A percentile compares a stretch with the other conserved stretches of the same genome.
Evolutionary conservation across 2,329 filamentous ascomycete genomes (phyloP).

Genomic region (Fusarium sp.): DNA sequence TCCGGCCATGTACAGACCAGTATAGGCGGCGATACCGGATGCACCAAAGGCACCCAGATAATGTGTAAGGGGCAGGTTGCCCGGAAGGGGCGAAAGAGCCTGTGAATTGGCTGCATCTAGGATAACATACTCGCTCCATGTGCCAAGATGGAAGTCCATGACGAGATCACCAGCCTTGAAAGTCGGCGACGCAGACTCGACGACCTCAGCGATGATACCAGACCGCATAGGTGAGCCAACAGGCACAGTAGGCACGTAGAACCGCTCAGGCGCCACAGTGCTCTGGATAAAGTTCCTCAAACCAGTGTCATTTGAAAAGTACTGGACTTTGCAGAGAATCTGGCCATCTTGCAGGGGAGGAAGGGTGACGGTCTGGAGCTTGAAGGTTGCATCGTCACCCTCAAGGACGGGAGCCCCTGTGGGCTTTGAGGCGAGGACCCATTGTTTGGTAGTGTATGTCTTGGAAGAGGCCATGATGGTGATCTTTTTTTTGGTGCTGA

Average conservation of each 20-base stretch:
- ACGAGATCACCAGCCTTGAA: conserved; percentile 45
- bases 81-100: conserved; percentile 40
- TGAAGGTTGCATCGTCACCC: conserved; percentile 44
- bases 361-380: conserved; percentile 40
- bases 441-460: conserved; percentile 47
- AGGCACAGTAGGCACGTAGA: conserved; percentile 46
- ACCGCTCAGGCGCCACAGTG: conserved; percentile 43
- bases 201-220: conserved; percentile 45
- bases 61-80: conserved; percentile 39
- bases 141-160: conserved; percentile 46
- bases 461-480: conserved; percentile 36
- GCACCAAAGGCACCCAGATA: conserved; percentile 47
- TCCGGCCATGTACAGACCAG: conserved; percentile 39
- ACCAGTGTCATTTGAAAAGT: conserved; percentile 47
- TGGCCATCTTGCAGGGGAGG: conserved; percentile 43
- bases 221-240: conserved; percentile 45
- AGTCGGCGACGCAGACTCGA: conserved; percentile 40
- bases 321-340: conserved; percentile 44
- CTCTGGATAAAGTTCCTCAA: conserved; percentile 46
- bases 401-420: conserved; percentile 41
- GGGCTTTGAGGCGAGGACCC: conserved; percentile 45
- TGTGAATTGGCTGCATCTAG: conserved; percentile 44
- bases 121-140: conserved; percentile 45
- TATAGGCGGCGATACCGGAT: conserved; percentile 44
- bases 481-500: conserved; percentile 14